These are phyloP conservation scores for Pseudocercospora crystallina DNA, from an alignment of 2,329 filamentous ascomycete genomes.

Conservation along the genomic window DNA sequence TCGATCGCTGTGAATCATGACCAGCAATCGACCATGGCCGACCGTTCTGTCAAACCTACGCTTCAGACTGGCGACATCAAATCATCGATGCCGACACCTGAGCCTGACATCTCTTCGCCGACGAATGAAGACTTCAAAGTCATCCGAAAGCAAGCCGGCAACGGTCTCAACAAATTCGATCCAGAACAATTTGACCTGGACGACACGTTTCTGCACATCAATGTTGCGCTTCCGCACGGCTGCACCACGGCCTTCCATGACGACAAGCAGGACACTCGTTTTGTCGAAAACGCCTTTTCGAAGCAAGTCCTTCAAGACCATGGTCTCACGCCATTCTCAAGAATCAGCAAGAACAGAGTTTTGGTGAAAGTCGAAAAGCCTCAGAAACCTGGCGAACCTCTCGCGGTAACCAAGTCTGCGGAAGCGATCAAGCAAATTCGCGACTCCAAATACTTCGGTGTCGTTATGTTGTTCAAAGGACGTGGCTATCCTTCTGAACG, in stretches of 20 bases:
- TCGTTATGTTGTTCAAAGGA: conserved; percentile 2
- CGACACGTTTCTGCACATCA: not conserved
- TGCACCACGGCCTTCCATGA: not conserved
- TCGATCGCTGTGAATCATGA: no score
- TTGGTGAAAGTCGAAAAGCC: not conserved
- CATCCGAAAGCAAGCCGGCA: not conserved
- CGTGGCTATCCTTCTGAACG: not conserved
- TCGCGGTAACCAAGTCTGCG: no score
- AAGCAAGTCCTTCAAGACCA: conserved; percentile 4
- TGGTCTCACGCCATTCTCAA: not conserved
- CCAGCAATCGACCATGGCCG: no score
- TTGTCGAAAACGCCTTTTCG: no score
- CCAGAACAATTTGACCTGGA: not conserved
- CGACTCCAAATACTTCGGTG: not conserved
- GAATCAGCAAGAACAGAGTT: not conserved
- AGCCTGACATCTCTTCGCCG: not conserved
- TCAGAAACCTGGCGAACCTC: no score
- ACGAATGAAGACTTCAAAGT: not conserved
- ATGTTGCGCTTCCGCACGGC: not conserved
- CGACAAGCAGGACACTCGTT: not conserved
- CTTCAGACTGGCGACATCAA: not conserved
- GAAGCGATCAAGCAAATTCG: not conserved
- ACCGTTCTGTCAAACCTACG: not conserved
- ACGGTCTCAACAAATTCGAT: not conserved
- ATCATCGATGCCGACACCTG: not conserved